Percentiles rank a stretch among this genome's conserved stretches.
phyloP scores from a whole-genome alignment of 306 rosid species.

The Canavalia ensiformis region DNA sequence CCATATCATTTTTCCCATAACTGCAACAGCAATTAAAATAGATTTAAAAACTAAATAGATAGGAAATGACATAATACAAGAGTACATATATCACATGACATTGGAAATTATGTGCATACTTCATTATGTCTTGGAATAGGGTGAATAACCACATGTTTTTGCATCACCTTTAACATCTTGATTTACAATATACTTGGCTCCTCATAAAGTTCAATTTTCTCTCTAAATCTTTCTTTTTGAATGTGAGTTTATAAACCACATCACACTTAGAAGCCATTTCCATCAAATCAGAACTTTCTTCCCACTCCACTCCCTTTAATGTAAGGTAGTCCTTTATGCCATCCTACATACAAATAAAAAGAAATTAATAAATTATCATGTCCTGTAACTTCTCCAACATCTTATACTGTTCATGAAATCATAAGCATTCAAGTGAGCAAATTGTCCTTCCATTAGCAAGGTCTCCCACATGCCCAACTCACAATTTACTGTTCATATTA shows the following conservation, averaged over 20 bases:
- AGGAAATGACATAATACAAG: not conserved
- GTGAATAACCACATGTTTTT: conserved; percentile 86
- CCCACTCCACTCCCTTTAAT: conserved; percentile 78
- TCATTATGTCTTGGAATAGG: conserved; percentile 96
- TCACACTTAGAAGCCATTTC: conserved; percentile 90
- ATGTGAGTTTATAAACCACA: conserved; percentile 91
- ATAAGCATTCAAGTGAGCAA: conserved; percentile 85
- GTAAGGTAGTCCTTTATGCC: conserved; percentile 87
- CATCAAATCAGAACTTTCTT: conserved; percentile 85
- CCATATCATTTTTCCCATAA: conserved; percentile 1
- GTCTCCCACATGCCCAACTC: conserved; percentile 90
- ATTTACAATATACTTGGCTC: conserved; percentile 85
- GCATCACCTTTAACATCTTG: conserved; percentile 74
- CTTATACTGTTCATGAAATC: not conserved
- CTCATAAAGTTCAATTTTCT: conserved; percentile 78
- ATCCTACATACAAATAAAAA: conserved; percentile 57
- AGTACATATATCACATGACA: not conserved
- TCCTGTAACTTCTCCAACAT: not conserved
- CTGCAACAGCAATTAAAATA: too few relatives aligned
- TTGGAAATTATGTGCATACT: conserved; percentile 50
- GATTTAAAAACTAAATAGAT: too few relatives aligned
- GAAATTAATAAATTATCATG: conserved; percentile 1
- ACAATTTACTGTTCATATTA: too few relatives aligned
- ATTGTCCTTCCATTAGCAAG: conserved; percentile 95
- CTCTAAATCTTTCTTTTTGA: conserved; percentile 86